Conservation (phyloP, 1,139 yeast species). For the Groenewaldozyma auringiensis region DNA sequence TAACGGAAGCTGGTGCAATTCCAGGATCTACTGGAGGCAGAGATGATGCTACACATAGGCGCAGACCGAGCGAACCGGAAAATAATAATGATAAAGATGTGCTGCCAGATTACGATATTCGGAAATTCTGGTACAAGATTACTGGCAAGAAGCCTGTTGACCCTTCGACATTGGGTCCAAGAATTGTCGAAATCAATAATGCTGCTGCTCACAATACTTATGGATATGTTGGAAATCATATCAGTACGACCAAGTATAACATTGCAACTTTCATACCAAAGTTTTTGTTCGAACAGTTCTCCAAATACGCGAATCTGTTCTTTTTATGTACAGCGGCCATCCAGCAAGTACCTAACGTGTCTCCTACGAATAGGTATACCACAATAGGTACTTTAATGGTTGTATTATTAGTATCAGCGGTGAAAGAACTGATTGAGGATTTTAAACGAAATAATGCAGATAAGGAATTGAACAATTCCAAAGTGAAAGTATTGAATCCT, state of each 20-base stretch:
- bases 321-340: conserved; percentile 86
- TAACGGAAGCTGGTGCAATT: conserved; percentile 20
- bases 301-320: conserved; percentile 93
- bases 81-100: conserved; percentile 17
- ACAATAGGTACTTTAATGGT: conserved; percentile 85
- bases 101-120: conserved; percentile 47
- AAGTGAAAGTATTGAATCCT: conserved; percentile 60
- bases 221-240: conserved; percentile 72
- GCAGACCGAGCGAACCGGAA: conserved; percentile 10
- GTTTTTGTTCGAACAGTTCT: conserved; percentile 90
- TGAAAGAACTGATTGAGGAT: conserved; percentile 88
- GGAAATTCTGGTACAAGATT: conserved; percentile 43
- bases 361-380: conserved; percentile 94
- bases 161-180: conserved; percentile 44
- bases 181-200: conserved; percentile 65
- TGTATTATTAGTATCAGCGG: conserved; percentile 82
- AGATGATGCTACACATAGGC: too few species aligned
- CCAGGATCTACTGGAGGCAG: conserved; percentile 1
- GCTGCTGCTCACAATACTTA: conserved; percentile 40
- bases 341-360: conserved; percentile 94
- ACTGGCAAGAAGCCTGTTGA: conserved; percentile 33
- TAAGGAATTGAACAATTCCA: conserved; percentile 76
- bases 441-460: conserved; percentile 84
- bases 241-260: conserved; percentile 95
- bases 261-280: conserved; percentile 90